A percentile compares a stretch with the other conserved stretches of the same genome.
Evolutionary conservation across 352 stramenopile species (phyloP).

Genomic region (Saprolegnia parasitica): DNA sequence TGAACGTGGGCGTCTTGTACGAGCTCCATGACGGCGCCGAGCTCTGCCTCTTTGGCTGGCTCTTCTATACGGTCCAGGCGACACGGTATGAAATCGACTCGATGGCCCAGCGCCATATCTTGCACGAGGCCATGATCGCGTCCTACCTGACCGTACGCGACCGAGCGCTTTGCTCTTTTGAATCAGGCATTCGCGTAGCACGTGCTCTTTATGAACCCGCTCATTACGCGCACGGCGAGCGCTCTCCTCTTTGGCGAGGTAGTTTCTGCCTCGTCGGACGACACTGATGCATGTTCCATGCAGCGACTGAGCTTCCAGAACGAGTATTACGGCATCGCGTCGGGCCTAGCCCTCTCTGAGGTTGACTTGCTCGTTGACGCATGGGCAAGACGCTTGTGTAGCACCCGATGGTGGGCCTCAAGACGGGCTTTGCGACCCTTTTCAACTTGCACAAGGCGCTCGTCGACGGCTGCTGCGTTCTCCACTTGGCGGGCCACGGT

Average conservation of each 20-base stretch:
- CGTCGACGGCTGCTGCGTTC: conserved; percentile 1
- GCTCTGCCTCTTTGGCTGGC: conserved; percentile 5
- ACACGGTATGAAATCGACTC: neutral
- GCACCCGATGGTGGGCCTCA: neutral
- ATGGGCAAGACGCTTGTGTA: neutral
- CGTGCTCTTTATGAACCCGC: conserved; percentile 6
- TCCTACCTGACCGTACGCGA: conserved; percentile 1
- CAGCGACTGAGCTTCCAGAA: conserved; percentile 15
- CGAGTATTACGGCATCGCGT: neutral
- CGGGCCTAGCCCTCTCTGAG: neutral
- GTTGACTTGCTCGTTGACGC: neutral
- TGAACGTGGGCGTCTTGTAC: neutral
- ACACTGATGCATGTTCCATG: neutral
- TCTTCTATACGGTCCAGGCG: neutral
- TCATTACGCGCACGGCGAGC: neutral
- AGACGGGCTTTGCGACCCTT: neutral
- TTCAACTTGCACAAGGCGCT: neutral
- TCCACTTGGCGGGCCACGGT: neutral
- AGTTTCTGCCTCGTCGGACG: neutral
- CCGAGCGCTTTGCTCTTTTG: neutral
- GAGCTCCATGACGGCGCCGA: neutral
- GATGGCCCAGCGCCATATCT: no score
- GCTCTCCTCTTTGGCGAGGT: neutral
- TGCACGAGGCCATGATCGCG: neutral
- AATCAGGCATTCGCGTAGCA: neutral